Conservation (phyloP, 495 filamentous ascomycete species). For the Hypoxylon intermedium region DNA sequence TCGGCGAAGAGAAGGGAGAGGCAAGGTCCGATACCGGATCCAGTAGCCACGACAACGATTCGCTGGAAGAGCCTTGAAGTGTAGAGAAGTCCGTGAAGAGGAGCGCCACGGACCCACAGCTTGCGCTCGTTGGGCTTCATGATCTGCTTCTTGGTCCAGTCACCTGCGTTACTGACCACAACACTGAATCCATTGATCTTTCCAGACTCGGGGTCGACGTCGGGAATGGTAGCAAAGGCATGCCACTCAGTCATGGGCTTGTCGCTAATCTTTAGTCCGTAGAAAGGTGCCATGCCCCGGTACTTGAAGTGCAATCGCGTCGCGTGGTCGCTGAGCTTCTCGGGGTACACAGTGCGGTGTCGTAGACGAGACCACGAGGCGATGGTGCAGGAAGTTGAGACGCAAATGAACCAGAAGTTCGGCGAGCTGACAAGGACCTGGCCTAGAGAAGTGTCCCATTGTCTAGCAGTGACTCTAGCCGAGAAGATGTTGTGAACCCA, state of each 20-base stretch:
- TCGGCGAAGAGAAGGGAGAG: conserved; percentile 57
- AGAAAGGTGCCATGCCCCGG: conserved; percentile 57
- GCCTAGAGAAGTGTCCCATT: conserved; percentile 54
- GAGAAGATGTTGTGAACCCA: conserved; percentile 69
- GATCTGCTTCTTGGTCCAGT: conserved; percentile 77
- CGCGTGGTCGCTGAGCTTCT: conserved; percentile 72
- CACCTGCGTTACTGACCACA: conserved; percentile 80
- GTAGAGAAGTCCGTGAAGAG: conserved; percentile 73
- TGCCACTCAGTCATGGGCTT: conserved; percentile 78
- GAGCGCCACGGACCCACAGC: conserved; percentile 63
- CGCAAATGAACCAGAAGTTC: conserved; percentile 72
- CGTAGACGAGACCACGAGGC: conserved; percentile 75
- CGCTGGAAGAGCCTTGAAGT: conserved; percentile 71
- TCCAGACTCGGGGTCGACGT: conserved; percentile 52
- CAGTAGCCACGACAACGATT: conserved; percentile 79
- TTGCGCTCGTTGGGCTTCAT: conserved; percentile 60
- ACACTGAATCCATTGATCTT: conserved; percentile 68
- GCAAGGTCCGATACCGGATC: conserved; percentile 80
- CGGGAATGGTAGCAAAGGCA: conserved; percentile 78
- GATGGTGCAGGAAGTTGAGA: conserved; percentile 64
- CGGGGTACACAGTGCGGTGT: conserved; percentile 64
- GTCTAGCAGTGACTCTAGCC: conserved; percentile 60
- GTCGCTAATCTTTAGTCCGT: conserved; percentile 60
- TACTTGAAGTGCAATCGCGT: conserved; percentile 75
- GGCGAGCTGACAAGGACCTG: conserved; percentile 59